Evolutionary conservation across 2,329 filamentous ascomycete species (phyloP).

Genomic region (Trichoderma sp.): DNA sequence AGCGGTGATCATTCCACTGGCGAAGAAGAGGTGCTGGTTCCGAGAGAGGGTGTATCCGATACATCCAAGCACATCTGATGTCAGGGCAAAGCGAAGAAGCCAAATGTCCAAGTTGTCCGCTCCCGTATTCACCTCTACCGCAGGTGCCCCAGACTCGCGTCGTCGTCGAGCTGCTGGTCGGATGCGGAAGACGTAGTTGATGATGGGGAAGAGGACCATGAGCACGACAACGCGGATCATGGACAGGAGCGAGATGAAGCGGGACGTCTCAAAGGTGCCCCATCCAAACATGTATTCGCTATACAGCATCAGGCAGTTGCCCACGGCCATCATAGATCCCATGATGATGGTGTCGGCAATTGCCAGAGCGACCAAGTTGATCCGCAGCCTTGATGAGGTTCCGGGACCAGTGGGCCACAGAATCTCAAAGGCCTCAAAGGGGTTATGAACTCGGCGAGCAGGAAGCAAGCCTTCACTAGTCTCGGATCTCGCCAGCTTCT

Average conservation of each 20-base stretch:
- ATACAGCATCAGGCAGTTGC: conserved; percentile 83
- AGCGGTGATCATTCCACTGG: conserved; percentile 69
- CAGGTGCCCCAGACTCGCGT: conserved; percentile 36
- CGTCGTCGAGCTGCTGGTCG: conserved; percentile 46
- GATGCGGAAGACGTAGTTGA: conserved; percentile 72
- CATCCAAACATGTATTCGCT: conserved; percentile 77
- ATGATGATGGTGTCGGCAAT: conserved; percentile 79
- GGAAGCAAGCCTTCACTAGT: conserved; percentile 38
- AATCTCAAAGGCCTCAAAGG: conserved; percentile 74
- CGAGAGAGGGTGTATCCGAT: conserved; percentile 70
- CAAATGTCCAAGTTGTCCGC: conserved; percentile 75
- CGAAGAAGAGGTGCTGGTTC: conserved; percentile 62
- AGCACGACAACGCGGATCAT: conserved; percentile 72
- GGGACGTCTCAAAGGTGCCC: conserved; percentile 75
- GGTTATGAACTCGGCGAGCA: conserved; percentile 53
- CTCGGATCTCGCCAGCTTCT: conserved; percentile 57
- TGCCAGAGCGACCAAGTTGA: conserved; percentile 80
- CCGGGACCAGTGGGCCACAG: conserved; percentile 70
- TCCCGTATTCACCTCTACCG: conserved; percentile 58
- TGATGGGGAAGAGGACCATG: conserved; percentile 68
- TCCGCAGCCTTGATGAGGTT: conserved; percentile 58
- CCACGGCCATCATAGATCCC: conserved; percentile 75
- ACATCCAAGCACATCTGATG: conserved; percentile 75
- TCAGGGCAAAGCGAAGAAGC: conserved; percentile 70
- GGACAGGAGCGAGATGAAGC: conserved; percentile 79